These are phyloP conservation scores for Cyberlindnera suaveolens DNA, from an alignment of 805 yeast species.

Conservation along the genomic window DNA sequence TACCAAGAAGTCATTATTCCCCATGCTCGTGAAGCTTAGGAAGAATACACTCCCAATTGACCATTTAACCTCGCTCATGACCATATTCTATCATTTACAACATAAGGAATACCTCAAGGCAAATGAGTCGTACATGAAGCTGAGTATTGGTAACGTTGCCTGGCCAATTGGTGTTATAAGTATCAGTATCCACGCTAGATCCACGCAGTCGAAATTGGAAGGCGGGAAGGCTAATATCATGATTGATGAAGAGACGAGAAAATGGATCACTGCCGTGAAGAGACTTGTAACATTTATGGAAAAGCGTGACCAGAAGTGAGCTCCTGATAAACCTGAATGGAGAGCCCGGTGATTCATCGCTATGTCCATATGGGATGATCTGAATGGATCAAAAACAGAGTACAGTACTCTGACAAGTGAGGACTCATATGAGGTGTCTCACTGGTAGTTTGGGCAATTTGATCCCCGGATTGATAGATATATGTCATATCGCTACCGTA, in stretches of 20 bases:
- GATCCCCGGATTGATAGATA: too few species aligned
- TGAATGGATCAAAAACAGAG: too few species aligned
- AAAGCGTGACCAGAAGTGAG: not conserved
- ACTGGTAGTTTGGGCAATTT: too few species aligned
- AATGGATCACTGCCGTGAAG: slow-evolving; percentile 73
- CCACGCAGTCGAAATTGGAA: slow-evolving; percentile 52
- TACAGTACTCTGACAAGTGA: too few species aligned
- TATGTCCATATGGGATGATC: too few species aligned
- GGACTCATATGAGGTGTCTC: too few species aligned
- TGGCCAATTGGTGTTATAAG: slow-evolving; percentile 87
- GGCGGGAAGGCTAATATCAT: slow-evolving; percentile 64
- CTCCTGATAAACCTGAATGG: not conserved
- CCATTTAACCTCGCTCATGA: slow-evolving; percentile 47
- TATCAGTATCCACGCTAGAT: slow-evolving; percentile 75
- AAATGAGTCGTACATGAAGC: slow-evolving; percentile 61
- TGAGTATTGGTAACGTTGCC: slow-evolving; percentile 82
- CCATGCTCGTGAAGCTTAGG: slow-evolving; percentile 49
- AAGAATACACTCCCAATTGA: slow-evolving; percentile 32
- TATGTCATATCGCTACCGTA: too few species aligned
- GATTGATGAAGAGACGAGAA: slow-evolving; percentile 68
- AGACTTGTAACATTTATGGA: slow-evolving; percentile 54
- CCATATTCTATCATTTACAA: slow-evolving; percentile 59
- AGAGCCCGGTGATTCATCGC: too few species aligned
- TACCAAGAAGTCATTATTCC: slow-evolving; percentile 43
- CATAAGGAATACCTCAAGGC: slow-evolving; percentile 43